Evolutionary conservation across 495 filamentous ascomycete genomes (phyloP), one percentile per base, ranked within the genome.

Genomic region (Aspergillus haitiensis): DNA sequence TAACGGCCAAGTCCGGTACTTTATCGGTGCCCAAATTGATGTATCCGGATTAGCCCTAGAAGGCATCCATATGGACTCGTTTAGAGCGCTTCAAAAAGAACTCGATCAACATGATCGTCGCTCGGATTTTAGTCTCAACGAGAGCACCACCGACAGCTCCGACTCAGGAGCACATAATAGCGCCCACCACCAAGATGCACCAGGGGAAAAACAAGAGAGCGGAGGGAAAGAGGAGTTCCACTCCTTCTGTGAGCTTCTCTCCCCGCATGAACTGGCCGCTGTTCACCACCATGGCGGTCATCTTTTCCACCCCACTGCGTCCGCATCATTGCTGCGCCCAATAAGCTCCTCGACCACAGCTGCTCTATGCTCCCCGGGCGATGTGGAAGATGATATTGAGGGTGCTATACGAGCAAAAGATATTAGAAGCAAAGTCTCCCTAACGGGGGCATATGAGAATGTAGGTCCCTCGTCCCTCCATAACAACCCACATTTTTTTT

Each of bases 1-100:
- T 62, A 75, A 80, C 58, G 84, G 84, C n/a, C 73, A 70, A 13
- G 77, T 86, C 5, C 78, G 84, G 37, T 87, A 86, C 61, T 83
- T 83, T 60, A 81, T 87, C 53, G 84, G 84, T 33, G 82, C 82
- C 12, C 83, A 86, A 67, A 77, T 86, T 52, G 83, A 86, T 53
- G 80, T 86, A 33, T 84, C 76, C 13, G 75, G 77, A 11, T 71
- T 88, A 0, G 71, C 85, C 8, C 78, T 83, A 53, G 82, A 82
- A 13, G 82, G 84, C 34, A 76, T 78, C 7, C 80, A 82, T 34
- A 77, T 88, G 62, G 84, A 87, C 32, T 84, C 82, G 0, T 73
- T 88, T 59, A 70, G 78, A 15, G 72, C 71, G 21, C 66, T 85
- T 0, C 63, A 74, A 52, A 45, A 56, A 42, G 13, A n/a, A 16